Evolutionary conservation across 2,329 filamentous ascomycete species (phyloP), one percentile per base, ranked within the genome.

Genomic region (Esteya vermicola): DNA sequence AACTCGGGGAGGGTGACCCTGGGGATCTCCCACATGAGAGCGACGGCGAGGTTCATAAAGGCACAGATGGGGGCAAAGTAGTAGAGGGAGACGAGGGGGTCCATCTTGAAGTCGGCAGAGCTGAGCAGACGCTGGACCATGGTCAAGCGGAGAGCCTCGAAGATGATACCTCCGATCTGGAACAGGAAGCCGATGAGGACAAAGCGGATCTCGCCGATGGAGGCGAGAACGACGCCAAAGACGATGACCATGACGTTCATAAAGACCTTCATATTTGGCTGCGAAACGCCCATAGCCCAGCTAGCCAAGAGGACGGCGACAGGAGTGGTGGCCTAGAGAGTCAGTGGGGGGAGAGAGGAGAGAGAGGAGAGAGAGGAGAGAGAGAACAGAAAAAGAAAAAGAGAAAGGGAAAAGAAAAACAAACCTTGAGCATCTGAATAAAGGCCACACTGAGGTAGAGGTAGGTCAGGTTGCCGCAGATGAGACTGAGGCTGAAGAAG

Each of bases 361-460:
- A n/a, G 25, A 14, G 10, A 28, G 25, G 21, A 8, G 9, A 16
- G 9, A 7, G 18, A 13, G 21, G 18, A 9, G 9, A 16, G n/a
- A n/a, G n/a, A n/a, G n/a, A n/a, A 25, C 12, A 21, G n/a, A 3
- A 6, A 10, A 18, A 12, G 9, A 22, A 4, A 12, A 12, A n/a
- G 25, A 14, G 10, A 28, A 35, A n/a, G 14, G 9, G 9, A 9
- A 7, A 25, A 13, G 21, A 25, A 9, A 18, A 16, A 23, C 38
- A 6, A 12, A 85, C 81, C 82, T 96, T 96, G 61, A 96, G 78
- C 89, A 96, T 96, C 70, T 96, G 89, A 55, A 96, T 96, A 62
- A 96, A 96, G 45, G 89, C 83, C 43, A 96, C 89, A 50, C 82
- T 91, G 45, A 96, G 75, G 63, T 95, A 94, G 41, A 95, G 75